Conservation (phyloP, 257 asterid genomes). For the Plantago elongata region DNA sequence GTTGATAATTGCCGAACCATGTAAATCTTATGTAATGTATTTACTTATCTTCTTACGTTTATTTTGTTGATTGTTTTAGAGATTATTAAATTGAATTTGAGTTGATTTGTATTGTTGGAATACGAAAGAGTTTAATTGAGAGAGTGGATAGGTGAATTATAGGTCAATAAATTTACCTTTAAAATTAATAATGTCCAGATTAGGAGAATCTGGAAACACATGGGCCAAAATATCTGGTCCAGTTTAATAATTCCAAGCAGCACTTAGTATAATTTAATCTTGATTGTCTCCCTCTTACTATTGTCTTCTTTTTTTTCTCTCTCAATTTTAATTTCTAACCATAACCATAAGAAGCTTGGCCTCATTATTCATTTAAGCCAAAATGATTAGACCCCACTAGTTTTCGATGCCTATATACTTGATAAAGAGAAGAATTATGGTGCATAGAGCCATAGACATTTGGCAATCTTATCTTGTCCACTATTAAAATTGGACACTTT, state of each 20-base stretch:
- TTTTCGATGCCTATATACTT: background rate
- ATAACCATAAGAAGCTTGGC: conserved; percentile 1
- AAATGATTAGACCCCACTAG: conserved; percentile 4
- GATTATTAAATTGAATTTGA: too few relatives aligned
- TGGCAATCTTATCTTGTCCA: conserved; percentile 3
- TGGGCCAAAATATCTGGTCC: conserved; percentile 3
- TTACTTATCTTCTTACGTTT: too few relatives aligned
- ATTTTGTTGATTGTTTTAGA: too few relatives aligned
- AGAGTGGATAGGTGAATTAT: too few relatives aligned
- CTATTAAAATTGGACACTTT: conserved; percentile 1
- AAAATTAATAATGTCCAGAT: background rate
- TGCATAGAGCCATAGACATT: conserved; percentile 4
- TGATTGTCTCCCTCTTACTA: conserved; percentile 3
- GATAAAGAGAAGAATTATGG: background rate
- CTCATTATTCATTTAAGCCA: background rate
- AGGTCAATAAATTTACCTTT: background rate
- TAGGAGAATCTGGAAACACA: background rate
- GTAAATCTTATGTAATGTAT: too few relatives aligned
- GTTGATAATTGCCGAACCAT: too few relatives aligned
- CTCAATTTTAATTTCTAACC: background rate
- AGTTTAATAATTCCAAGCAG: conserved; percentile 1
- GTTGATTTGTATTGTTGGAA: too few relatives aligned
- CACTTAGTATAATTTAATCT: conserved; percentile 1
- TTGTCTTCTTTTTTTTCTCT: background rate
- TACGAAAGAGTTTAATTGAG: too few relatives aligned